These are phyloP conservation scores for Xanthoparmelia taractica DNA, from an alignment of 495 filamentous ascomycete species.

Conservation along the genomic window DNA sequence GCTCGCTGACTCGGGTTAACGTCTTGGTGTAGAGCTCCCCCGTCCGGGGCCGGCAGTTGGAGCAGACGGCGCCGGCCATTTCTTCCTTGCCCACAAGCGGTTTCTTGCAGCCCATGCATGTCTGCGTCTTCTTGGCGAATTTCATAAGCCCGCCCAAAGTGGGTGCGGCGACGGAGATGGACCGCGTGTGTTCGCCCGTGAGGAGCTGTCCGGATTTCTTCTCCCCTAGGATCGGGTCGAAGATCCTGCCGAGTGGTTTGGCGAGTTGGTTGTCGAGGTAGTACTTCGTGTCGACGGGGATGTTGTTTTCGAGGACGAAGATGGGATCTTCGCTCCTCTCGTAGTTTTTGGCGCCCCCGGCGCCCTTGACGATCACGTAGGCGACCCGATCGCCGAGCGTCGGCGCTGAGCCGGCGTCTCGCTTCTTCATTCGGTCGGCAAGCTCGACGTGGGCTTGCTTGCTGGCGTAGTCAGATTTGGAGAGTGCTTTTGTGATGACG, in stretches of 20 bases:
- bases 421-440: conserved; percentile 88
- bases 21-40: conserved; percentile 93
- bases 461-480: conserved; percentile 71
- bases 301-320: conserved; percentile 92
- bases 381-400: conserved; percentile 91
- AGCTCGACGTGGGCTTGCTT: conserved; percentile 97
- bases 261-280: conserved; percentile 98
- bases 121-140: conserved; percentile 93
- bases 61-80: conserved; percentile 78
- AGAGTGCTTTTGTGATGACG: conserved; percentile 94
- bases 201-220: conserved; percentile 75
- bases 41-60: conserved; percentile 71
- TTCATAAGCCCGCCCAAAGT: conserved; percentile 93
- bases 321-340: conserved; percentile 95
- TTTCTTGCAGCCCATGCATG: conserved; percentile 98
- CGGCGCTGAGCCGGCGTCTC: conserved; percentile 92
- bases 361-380: conserved; percentile 95
- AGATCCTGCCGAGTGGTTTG: conserved; percentile 88
- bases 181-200: conserved; percentile 84
- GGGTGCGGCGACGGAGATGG: conserved; percentile 83
- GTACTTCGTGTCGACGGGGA: conserved; percentile 97
- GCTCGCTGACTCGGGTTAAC: conserved; percentile 73
- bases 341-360: conserved; percentile 81
- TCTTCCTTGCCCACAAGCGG: conserved; percentile 74
- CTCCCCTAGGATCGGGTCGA: conserved; percentile 93